Evolutionary conservation across 2,329 filamentous ascomycete species (phyloP).

Genomic region (Aspergillus amoenus): DNA sequence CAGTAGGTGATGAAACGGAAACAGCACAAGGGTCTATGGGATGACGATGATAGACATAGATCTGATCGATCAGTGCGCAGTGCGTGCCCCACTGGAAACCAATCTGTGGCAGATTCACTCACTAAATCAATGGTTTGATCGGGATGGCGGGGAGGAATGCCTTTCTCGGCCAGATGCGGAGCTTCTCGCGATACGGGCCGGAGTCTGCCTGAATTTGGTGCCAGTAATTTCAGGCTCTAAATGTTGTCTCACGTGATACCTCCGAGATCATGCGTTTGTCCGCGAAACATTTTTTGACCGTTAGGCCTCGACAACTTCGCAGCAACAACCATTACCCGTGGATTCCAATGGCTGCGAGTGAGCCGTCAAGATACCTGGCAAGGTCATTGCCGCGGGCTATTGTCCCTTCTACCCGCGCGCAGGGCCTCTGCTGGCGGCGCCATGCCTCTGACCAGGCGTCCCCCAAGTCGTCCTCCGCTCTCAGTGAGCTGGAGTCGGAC

Average conservation of each 20-base stretch:
- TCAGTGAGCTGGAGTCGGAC: slow-evolving; percentile 48
- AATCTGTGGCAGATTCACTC: not conserved
- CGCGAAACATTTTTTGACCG: slow-evolving; percentile 34
- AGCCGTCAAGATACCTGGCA: slow-evolving; percentile 40
- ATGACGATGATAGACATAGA: slow-evolving; percentile 4
- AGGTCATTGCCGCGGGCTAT: slow-evolving; percentile 39
- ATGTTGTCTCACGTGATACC: slow-evolving; percentile 17
- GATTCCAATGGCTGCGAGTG: slow-evolving; percentile 40
- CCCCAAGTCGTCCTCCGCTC: slow-evolving; percentile 27
- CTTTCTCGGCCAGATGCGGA: slow-evolving; percentile 20
- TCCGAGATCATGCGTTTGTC: slow-evolving; percentile 12
- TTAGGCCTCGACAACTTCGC: slow-evolving; percentile 17
- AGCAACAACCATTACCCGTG: slow-evolving; percentile 19
- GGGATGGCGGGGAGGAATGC: not conserved
- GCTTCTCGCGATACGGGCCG: slow-evolving; percentile 7
- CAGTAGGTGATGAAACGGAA: not conserved
- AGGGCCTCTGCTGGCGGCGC: slow-evolving; percentile 40
- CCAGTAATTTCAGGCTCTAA: slow-evolving; percentile 8
- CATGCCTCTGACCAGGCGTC: slow-evolving; percentile 48
- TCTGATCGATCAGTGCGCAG: not conserved
- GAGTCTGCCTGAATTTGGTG: slow-evolving; percentile 12
- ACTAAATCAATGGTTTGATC: not conserved
- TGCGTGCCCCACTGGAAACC: not conserved
- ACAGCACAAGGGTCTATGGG: not conserved
- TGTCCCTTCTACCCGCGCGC: slow-evolving; percentile 30